Evolutionary conservation across 2,329 filamentous ascomycete species (phyloP).

Genomic region (Colletotrichum godetiae): DNA sequence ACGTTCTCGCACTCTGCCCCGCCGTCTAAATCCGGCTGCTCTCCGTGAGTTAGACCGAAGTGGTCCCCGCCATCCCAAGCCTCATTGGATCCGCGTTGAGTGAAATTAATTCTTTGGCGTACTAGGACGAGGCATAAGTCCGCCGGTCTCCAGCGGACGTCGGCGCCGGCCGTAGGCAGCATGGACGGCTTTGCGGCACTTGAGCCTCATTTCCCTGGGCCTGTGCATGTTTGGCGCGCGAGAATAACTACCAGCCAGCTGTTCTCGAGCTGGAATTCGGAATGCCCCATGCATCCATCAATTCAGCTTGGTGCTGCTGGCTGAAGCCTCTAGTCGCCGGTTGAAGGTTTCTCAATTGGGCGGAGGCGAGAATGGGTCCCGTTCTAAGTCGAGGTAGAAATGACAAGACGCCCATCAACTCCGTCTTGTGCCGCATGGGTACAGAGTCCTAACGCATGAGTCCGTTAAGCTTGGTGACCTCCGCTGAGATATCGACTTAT

Average conservation of each 20-base stretch:
- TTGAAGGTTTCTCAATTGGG: neutral
- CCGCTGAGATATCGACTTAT: no score
- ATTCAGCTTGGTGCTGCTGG: neutral
- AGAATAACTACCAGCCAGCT: neutral
- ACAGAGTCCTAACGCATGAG: no score
- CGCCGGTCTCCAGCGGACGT: conserved; percentile 25
- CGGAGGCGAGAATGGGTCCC: neutral
- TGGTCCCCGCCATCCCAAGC: neutral
- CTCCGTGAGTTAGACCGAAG: conserved; percentile 15
- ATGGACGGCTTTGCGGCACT: neutral
- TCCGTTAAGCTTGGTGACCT: no score
- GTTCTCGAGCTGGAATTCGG: neutral
- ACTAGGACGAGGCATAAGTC: neutral
- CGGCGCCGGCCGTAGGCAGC: conserved; percentile 14
- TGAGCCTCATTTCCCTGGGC: neutral
- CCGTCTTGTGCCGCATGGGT: no score
- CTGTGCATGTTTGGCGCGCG: neutral
- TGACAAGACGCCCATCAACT: no score
- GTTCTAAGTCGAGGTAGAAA: no score
- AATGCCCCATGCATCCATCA: neutral
- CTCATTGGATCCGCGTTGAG: neutral
- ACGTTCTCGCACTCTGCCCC: neutral
- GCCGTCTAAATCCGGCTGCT: conserved; percentile 17
- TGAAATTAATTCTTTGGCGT: neutral
- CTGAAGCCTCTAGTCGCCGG: no score